Percentiles rank a stretch among this genome's conserved stretches.
Evolutionary conservation across 192 early-diverging fungal species (phyloP).

Genomic region (Podila horticola): DNA sequence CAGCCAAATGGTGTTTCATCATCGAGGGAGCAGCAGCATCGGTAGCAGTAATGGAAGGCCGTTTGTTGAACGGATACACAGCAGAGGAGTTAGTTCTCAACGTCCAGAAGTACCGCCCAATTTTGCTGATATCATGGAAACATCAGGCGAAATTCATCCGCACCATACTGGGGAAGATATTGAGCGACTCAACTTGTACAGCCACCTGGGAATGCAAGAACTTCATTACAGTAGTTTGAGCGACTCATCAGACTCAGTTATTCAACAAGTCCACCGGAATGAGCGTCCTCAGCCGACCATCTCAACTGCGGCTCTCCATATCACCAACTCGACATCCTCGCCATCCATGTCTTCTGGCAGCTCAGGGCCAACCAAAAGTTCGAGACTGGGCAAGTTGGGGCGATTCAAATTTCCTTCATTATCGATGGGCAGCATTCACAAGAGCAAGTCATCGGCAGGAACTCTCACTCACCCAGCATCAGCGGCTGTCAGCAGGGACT

Average conservation of each 20-base stretch:
- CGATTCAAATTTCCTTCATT: slow-evolving; percentile 44
- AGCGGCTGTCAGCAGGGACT: too few species aligned
- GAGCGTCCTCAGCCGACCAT: not conserved
- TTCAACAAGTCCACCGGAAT: slow-evolving; percentile 6
- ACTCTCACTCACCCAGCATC: not conserved
- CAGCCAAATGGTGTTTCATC: not conserved
- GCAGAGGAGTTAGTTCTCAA: not conserved
- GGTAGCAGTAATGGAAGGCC: not conserved
- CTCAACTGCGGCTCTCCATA: not conserved
- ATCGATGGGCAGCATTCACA: slow-evolving; percentile 25
- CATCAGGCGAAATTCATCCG: slow-evolving; percentile 5
- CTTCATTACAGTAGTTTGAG: slow-evolving; percentile 1
- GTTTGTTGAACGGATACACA: slow-evolving; percentile 4
- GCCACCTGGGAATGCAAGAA: slow-evolving; percentile 16
- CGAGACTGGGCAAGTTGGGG: slow-evolving; percentile 14
- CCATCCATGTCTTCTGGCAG: not conserved
- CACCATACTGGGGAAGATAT: slow-evolving; percentile 1
- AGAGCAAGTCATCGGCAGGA: slow-evolving; percentile 6
- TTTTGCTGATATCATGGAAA: slow-evolving; percentile 9
- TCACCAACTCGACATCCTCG: not conserved
- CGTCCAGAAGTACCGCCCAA: not conserved
- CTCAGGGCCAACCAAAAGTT: not conserved
- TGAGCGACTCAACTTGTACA: slow-evolving; percentile 12
- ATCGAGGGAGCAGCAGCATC: not conserved
- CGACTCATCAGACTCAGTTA: not conserved